phyloP scores from a whole-genome alignment of 805 yeast species.

The Myxozyma neotropica region DNA sequence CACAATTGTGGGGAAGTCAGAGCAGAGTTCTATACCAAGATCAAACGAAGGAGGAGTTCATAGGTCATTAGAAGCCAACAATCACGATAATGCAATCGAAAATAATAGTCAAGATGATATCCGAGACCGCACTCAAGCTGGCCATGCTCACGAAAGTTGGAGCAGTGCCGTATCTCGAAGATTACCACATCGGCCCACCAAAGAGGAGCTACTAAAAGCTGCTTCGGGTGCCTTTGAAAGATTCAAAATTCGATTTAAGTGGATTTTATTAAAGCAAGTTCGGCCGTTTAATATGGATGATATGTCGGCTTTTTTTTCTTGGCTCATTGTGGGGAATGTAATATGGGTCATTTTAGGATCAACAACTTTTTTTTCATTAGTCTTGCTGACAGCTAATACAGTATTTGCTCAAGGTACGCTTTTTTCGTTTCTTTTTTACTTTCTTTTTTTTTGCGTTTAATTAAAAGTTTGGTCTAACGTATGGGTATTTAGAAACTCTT shows the following conservation, averaged over 20 bases:
- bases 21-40: slow-evolving; percentile 3
- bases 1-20: not conserved
- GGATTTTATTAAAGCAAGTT: slow-evolving; percentile 73
- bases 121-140: not conserved
- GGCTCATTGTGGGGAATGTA: slow-evolving; percentile 88
- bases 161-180: slow-evolving; percentile 24
- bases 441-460: not conserved
- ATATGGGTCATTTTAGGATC: slow-evolving; percentile 80
- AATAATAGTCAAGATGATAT: not conserved
- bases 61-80: not conserved
- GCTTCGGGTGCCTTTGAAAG: slow-evolving; percentile 49
- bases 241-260: slow-evolving; percentile 57
- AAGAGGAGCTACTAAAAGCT: slow-evolving; percentile 50
- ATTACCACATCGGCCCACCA: slow-evolving; percentile 38
- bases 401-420: slow-evolving; percentile 68
- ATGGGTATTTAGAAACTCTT: slow-evolving; percentile 58
- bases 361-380: slow-evolving; percentile 84
- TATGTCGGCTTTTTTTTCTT: slow-evolving; percentile 82
- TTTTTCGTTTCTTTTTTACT: too few species aligned
- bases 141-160: slow-evolving; percentile 15
- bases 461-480: not conserved
- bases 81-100: not conserved
- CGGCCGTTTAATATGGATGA: slow-evolving; percentile 93
- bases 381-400: slow-evolving; percentile 76
- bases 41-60: not conserved